Conservation (phyloP, 1,139 yeast species). For the Kurtzmaniella natalensis region DNA sequence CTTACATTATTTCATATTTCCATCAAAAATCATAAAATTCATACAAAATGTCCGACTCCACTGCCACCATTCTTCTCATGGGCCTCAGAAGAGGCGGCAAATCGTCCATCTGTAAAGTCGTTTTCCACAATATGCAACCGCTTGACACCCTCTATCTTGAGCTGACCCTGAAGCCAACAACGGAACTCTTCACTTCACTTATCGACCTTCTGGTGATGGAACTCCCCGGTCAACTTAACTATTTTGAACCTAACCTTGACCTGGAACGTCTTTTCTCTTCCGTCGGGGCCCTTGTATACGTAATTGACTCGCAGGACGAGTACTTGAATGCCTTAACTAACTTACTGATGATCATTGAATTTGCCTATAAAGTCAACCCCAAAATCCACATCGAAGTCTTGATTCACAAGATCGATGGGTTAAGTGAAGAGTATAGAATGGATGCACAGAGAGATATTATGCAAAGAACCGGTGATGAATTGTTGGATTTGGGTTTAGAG, state of each 20-base stretch:
- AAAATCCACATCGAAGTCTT: conserved; percentile 84
- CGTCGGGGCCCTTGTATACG: conserved; percentile 92
- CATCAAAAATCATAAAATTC: too few relatives aligned
- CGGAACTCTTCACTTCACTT: conserved; percentile 71
- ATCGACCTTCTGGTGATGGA: conserved; percentile 93
- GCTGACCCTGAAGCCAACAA: conserved; percentile 83
- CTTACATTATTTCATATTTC: too few relatives aligned
- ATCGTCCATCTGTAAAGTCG: conserved; percentile 90
- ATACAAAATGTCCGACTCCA: conserved; percentile 28
- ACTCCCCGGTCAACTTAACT: conserved; percentile 88
- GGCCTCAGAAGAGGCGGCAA: conserved; percentile 82
- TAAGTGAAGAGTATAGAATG: conserved; percentile 86
- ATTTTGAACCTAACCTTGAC: conserved; percentile 82
- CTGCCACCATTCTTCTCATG: conserved; percentile 77
- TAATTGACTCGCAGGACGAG: conserved; percentile 93
- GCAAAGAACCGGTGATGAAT: conserved; percentile 93
- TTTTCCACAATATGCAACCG: conserved; percentile 96
- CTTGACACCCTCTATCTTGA: conserved; percentile 87
- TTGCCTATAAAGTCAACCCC: conserved; percentile 84
- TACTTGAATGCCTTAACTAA: conserved; percentile 88
- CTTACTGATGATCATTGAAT: conserved; percentile 82
- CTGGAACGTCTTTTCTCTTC: conserved; percentile 71
- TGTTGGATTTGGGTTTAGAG: conserved; percentile 82
- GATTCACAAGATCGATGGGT: conserved; percentile 92
- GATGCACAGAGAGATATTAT: conserved; percentile 96